Evolutionary conservation across 1,284 basidiomycete species (phyloP), one percentile per base, ranked within the genome.

Genomic region (Ganoderma lingzhi): DNA sequence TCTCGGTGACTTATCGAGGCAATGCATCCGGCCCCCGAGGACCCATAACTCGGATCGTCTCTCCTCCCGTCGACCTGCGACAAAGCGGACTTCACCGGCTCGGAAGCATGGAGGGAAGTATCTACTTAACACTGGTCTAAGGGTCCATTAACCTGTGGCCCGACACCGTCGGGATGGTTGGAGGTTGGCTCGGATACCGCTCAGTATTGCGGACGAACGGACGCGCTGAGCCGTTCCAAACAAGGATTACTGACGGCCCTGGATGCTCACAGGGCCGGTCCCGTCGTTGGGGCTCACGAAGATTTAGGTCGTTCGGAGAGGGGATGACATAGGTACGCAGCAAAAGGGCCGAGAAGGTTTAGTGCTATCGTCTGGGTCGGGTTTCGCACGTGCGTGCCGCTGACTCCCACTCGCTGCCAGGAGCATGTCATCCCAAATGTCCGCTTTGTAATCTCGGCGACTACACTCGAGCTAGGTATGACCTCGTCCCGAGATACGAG

Each of bases 361-460:
- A 15, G 53, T 56, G 19, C 56, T 37, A 15, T 12, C 6, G 35
- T 58, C 56, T 23, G 23, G 23, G 23, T 23, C 23, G 23, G 1
- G 35, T 56, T 39, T 59, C 56, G 32, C 56, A 59, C 56, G 56
- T 59, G 56, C 56, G 56, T 39, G 37, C 56, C 19, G 9, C 56
- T 37, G 10, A 39, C 56, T 59, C 37, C 35, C 56, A 58, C 30
- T 17, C 30, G 6, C n/a, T 59, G 56, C 56, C 56, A 59, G 56
- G 56, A 53, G 53, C 8, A 19, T 19, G 56, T 35, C 14, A 58
- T 23, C 37, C n/a, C 9, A 35, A 6, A 19, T 39, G 17, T 23
- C 56, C n/a, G 35, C n/a, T 10, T n/a, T n/a, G 32, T 37, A 39
- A 39, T 59, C 35, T 59, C 19, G 35, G 37, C 19, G 8, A 39